phyloP scores from a whole-genome alignment of 306 rosid species.

The Cicer chorassanicum region DNA sequence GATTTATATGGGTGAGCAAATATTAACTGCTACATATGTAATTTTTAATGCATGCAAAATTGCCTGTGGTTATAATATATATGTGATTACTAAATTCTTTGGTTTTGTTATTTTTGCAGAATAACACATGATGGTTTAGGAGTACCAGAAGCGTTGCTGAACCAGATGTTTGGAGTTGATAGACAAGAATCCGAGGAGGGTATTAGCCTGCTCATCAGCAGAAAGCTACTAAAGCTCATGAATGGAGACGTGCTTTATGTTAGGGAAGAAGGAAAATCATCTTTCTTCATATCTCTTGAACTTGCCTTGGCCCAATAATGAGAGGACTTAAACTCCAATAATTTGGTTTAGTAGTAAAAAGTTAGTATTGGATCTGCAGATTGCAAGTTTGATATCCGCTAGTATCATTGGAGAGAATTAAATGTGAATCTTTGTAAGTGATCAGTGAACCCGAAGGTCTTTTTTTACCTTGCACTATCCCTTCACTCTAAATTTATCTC shows the following conservation, averaged over 20 bases:
- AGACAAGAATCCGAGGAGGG: slow-evolving; percentile 78
- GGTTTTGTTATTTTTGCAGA: slow-evolving; percentile 48
- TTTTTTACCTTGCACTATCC: too few relatives aligned
- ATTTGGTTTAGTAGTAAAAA: too few relatives aligned
- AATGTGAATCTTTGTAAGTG: too few relatives aligned
- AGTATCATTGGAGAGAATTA: too few relatives aligned
- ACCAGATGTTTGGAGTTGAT: slow-evolving; percentile 78
- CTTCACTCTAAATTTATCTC: too few relatives aligned
- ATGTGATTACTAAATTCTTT: too few relatives aligned
- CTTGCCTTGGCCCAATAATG: slow-evolving; percentile 51
- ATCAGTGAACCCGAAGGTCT: too few relatives aligned
- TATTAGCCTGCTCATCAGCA: slow-evolving; percentile 73
- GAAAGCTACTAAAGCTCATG: slow-evolving; percentile 86
- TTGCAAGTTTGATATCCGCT: too few relatives aligned
- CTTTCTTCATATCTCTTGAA: slow-evolving; percentile 75
- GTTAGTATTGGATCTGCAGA: too few relatives aligned
- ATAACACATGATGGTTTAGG: slow-evolving; percentile 75
- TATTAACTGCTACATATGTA: neutral
- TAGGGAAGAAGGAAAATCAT: slow-evolving; percentile 75
- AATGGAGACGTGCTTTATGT: slow-evolving; percentile 83
- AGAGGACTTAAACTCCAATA: too few relatives aligned
- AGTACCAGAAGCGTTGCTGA: slow-evolving; percentile 73
- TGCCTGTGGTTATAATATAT: too few relatives aligned
- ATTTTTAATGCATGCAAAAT: neutral
- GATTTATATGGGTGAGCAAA: too few relatives aligned